Base-by-base conservation (phyloP, 495 filamentous ascomycete genomes). In the Poronia punctata region DNA sequence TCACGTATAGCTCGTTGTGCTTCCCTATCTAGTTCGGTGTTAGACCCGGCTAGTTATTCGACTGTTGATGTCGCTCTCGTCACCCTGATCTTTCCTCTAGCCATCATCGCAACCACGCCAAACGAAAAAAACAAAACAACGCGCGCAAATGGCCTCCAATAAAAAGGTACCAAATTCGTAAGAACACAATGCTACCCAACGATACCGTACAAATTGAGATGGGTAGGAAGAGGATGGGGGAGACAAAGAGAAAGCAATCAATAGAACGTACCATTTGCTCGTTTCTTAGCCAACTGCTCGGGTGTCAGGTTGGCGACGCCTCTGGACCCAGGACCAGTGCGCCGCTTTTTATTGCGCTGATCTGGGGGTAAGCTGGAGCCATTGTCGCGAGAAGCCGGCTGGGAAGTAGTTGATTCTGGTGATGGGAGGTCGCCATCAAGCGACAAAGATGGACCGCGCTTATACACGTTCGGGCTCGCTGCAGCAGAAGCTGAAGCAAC, bases 1-100 rank as follows among this genome's bases (percentile, higher is more conserved):
- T 88, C 81, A 4, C 86, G 74, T 42, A 88, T 92, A 14, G 84
- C 84, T 36, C 84, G 74, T 56, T 92, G 86, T 8, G 86, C 86
- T 57, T 92, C 84, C 15, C 86, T 79, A 52, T 92, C 67, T 71
- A 46, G 15, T 19, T n/a, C n/a, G n/a, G n/a, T n/a, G n/a, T n/a
- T n/a, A n/a, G n/a, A n/a, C n/a, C n/a, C n/a, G n/a, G n/a, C n/a
- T n/a, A n/a, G n/a, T n/a, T n/a, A n/a, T n/a, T n/a, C n/a, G n/a
- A n/a, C n/a, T n/a, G n/a, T n/a, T n/a, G n/a, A n/a, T n/a, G n/a
- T n/a, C n/a, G n/a, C n/a, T n/a, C n/a, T n/a, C n/a, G n/a, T n/a
- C n/a, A n/a, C n/a, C n/a, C n/a, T n/a, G n/a, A n/a, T n/a, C n/a
- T n/a, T n/a, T n/a, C n/a, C n/a, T n/a, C n/a, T n/a, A n/a, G n/a